Conservation (phyloP, 371 early-diverging fungal species). For the Zancudomyces culisetae region DNA sequence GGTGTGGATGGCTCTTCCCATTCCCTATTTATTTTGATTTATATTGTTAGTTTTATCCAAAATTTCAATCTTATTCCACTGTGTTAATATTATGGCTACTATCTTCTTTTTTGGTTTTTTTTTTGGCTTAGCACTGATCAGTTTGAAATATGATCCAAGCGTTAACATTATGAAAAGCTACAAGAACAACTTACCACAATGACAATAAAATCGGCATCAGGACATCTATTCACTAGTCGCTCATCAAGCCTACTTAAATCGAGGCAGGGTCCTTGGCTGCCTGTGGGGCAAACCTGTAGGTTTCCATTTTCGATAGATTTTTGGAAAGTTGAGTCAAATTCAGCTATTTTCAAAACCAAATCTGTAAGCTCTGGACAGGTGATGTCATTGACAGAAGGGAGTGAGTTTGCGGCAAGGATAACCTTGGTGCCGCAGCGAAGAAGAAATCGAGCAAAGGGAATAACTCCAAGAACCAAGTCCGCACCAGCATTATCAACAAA, state of each 20-base stretch:
- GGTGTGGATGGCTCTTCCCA: slow-evolving; percentile 50
- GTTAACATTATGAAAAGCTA: no score
- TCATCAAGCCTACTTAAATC: slow-evolving; percentile 36
- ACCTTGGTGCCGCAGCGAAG: slow-evolving; percentile 26
- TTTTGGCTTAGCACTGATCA: no score
- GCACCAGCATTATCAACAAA: slow-evolving; percentile 58
- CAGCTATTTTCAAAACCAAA: slow-evolving; percentile 19
- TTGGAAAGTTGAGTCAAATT: slow-evolving; percentile 21
- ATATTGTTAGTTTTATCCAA: no score
- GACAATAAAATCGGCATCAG: slow-evolving; percentile 39
- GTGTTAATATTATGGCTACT: no score
- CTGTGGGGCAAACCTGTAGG: slow-evolving; percentile 35
- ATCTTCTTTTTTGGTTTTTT: no score
- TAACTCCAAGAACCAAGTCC: slow-evolving; percentile 40
- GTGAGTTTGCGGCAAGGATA: slow-evolving; percentile 44
- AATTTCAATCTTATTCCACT: no score
- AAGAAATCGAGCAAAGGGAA: slow-evolving; percentile 41
- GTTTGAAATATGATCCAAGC: no score
- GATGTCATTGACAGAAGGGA: slow-evolving; percentile 50
- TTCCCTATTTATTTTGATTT: slow-evolving; percentile 20
- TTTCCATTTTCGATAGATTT: slow-evolving; percentile 7
- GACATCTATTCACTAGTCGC: slow-evolving; percentile 24
- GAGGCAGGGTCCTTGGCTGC: slow-evolving; percentile 42
- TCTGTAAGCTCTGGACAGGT: slow-evolving; percentile 34
- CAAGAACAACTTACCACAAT: slow-evolving; percentile 25